Conservation (phyloP, 441 rosid species). For the Jatropha podagrica region DNA sequence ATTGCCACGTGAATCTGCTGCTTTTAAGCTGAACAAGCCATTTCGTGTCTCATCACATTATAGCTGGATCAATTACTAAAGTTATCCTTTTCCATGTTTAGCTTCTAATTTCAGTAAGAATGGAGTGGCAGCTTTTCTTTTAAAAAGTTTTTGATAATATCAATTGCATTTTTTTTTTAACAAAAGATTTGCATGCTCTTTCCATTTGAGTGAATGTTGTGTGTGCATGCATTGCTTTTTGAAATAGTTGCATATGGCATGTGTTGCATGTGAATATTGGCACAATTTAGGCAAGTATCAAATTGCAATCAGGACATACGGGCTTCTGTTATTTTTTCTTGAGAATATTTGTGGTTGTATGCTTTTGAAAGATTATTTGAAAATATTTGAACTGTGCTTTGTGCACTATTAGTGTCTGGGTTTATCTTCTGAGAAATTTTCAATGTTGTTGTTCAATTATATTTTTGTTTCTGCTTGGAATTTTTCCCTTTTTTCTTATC, state of each 20-base stretch:
- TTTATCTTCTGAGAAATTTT: background rate
- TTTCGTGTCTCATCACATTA: background rate
- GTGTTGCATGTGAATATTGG: background rate
- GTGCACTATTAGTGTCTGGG: background rate
- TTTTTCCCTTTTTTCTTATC: background rate
- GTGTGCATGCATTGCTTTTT: background rate
- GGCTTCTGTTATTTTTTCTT: background rate
- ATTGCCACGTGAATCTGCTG: background rate
- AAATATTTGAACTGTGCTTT: background rate
- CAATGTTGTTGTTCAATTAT: background rate
- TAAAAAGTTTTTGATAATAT: background rate
- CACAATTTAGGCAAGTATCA: background rate
- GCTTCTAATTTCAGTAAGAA: background rate
- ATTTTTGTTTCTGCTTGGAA: background rate
- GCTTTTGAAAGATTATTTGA: background rate
- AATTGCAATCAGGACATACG: background rate
- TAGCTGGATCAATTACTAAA: background rate
- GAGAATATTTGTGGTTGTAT: background rate
- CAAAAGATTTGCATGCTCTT: background rate
- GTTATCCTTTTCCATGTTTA: background rate
- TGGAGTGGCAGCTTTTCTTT: background rate
- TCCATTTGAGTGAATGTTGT: background rate
- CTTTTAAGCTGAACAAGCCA: background rate
- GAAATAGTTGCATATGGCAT: background rate
- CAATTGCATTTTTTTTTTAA: background rate